Percentiles rank a stretch among this genome's conserved stretches.
These are phyloP conservation scores for Globisporangium sylvaticum DNA, from an alignment of 352 stramenopile species.

Conservation along the genomic window DNA sequence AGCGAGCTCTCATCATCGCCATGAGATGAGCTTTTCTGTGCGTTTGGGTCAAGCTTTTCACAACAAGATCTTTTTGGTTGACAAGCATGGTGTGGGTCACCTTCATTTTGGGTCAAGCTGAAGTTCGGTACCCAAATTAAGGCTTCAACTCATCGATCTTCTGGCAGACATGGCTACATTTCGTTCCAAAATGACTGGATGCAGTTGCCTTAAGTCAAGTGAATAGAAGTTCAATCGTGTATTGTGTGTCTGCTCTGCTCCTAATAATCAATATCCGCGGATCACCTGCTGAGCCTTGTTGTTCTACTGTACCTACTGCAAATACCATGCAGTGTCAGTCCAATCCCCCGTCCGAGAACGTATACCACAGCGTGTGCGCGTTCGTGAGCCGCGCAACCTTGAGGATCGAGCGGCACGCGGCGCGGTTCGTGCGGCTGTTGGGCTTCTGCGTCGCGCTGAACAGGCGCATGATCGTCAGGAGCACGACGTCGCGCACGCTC, in stretches of 20 bases:
- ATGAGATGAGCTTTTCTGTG: slow-evolving; percentile 1
- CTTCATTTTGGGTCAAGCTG: slow-evolving; percentile 1
- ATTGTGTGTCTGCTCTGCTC: neutral
- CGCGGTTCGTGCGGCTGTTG: slow-evolving; percentile 70
- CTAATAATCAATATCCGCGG: neutral
- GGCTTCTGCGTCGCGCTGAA: slow-evolving; percentile 73
- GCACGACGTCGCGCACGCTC: slow-evolving; percentile 49
- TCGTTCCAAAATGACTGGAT: neutral
- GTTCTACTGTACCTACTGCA: neutral
- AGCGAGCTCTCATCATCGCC: neutral
- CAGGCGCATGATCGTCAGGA: slow-evolving; percentile 61
- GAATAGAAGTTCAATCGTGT: neutral
- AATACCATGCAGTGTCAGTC: neutral
- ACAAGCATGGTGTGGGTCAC: slow-evolving; percentile 3
- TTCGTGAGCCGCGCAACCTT: slow-evolving; percentile 69
- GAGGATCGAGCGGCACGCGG: slow-evolving; percentile 68
- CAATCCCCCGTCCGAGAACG: slow-evolving; percentile 39
- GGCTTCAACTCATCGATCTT: too few relatives aligned
- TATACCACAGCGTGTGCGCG: slow-evolving; percentile 64
- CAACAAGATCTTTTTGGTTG: neutral
- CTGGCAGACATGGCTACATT: neutral
- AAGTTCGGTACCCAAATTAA: neutral
- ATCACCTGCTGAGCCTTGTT: neutral
- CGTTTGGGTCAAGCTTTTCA: slow-evolving; percentile 7
- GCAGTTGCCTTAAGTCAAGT: neutral